Evolutionary conservation across 768 basidiomycete species (phyloP).

Genomic region (Psilocybe cyanescens): DNA sequence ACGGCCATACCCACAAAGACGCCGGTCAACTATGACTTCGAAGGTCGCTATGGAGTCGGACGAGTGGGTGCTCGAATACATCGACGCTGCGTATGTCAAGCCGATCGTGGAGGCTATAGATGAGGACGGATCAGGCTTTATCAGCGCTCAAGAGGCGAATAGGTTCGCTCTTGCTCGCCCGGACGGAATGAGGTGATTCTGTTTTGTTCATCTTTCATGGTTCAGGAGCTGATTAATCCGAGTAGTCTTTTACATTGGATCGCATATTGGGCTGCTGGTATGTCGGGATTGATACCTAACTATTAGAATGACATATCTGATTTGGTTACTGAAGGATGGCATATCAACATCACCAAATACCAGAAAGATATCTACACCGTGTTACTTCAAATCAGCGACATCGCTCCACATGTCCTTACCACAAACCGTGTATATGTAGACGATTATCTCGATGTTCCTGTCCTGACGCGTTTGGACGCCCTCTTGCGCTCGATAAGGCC

Average conservation of each 20-base stretch:
- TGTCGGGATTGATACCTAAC: neutral
- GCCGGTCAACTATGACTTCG: neutral
- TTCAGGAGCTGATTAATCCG: neutral
- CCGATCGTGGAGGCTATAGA: conserved; percentile 31
- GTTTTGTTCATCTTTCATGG: neutral
- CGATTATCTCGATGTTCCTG: conserved; percentile 8
- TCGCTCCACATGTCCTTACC: neutral
- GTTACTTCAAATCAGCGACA: conserved; percentile 5
- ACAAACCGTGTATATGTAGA: conserved; percentile 10
- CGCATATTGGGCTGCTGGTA: conserved; percentile 32
- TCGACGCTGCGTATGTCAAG: conserved; percentile 28
- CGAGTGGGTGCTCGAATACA: conserved; percentile 29
- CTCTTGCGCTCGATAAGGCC: conserved; percentile 8
- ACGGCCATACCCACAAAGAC: too few species aligned
- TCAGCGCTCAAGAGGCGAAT: conserved; percentile 32
- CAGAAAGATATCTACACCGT: conserved; percentile 11
- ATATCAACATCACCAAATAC: conserved; percentile 9
- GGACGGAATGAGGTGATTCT: conserved; percentile 22
- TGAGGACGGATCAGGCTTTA: conserved; percentile 30
- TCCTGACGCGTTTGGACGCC: conserved; percentile 5
- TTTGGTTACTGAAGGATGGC: conserved; percentile 10
- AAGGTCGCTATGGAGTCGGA: conserved; percentile 1
- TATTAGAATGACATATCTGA: neutral
- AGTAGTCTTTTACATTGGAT: conserved; percentile 31
- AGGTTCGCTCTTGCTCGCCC: conserved; percentile 25